phyloP scores from a whole-genome alignment of 441 rosid species.

The Breynia disticha region DNA sequence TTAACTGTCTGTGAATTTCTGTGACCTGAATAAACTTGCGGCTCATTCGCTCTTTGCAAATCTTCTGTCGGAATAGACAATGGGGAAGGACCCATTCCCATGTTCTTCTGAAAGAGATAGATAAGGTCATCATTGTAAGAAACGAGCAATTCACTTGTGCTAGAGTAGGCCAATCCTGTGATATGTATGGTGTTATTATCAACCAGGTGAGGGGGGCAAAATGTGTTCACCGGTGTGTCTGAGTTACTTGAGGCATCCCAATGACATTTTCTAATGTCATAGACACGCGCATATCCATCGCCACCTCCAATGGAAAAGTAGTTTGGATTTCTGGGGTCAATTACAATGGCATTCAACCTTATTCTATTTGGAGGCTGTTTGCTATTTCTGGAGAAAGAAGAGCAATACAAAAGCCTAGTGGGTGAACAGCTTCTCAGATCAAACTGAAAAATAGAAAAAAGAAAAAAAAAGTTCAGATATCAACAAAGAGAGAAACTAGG shows the following conservation, averaged over 20 bases:
- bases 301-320: constrained; percentile 55
- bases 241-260: constrained; percentile 30
- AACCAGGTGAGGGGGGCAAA: constrained; percentile 43
- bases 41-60: constrained; percentile 28
- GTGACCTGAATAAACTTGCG: constrained; percentile 56
- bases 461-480: constrained; percentile 1
- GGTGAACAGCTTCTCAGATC: constrained; percentile 46
- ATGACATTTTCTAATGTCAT: constrained; percentile 44
- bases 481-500: constrained; percentile 5
- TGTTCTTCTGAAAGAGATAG: constrained; percentile 45
- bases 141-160: constrained; percentile 46
- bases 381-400: constrained; percentile 29
- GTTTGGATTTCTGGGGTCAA: constrained; percentile 54
- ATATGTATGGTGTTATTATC: constrained; percentile 34
- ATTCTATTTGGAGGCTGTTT: constrained; percentile 30
- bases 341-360: constrained; percentile 39
- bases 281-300: constrained; percentile 50
- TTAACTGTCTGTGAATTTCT: constrained; percentile 56
- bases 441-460: constrained; percentile 32
- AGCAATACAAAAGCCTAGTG: constrained; percentile 41
- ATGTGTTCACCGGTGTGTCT: constrained; percentile 38
- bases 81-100: constrained; percentile 48
- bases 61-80: constrained; percentile 24
- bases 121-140: constrained; percentile 65
- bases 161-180: constrained; percentile 62